Base-by-base conservation (phyloP, 257 asterid genomes). In the Leonotis leonurus region DNA sequence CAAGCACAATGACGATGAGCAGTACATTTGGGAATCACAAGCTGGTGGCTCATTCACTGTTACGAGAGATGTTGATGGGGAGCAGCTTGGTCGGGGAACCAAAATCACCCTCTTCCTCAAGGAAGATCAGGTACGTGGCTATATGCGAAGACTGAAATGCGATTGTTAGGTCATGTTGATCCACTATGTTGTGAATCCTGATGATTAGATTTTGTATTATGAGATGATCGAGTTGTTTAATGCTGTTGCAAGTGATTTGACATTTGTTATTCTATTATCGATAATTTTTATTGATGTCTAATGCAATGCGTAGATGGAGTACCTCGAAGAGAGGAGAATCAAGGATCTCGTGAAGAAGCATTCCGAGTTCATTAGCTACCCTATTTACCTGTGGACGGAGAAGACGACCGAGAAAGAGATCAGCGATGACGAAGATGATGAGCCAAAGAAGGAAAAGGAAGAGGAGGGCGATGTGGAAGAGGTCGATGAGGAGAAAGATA, bases 271-370 rank as follows among this genome's bases (percentile, higher is more conserved):
- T 10, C 0, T 9, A 43, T n/a, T 12, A 8, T 8, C 49, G 24
- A 24, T 44, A 55, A 43, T 25, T 4, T 2, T 20, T 11, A 33
- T 4, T 12, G 1, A 2, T 60, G 69, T 46, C 18, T 8, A 25
- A 6, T 35, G 27, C 3, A 0, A 3, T 54, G 6, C 75, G 54
- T 73, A 87, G 96, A 27, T 88, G 80, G 94, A 88, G 14, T 85
- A 81, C 62, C 77, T 88, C 11, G 96, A 88, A 68, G 96, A 88
- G 71, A 81, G 94, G 77, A 81, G 81, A 37, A 83, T 85, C 30
- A 85, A 81, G 79, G 94, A 85, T n/a, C 83, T 88, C 0, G 96
- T 88, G 54, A 85, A 88, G 83, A 88, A 88, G 84, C 96, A 85
- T 51, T 85, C 96, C 1, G 96, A 85, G 45, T 85, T 88, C 64